Conservation (phyloP, 345 rosid species). For the Heritiera littoralis region DNA sequence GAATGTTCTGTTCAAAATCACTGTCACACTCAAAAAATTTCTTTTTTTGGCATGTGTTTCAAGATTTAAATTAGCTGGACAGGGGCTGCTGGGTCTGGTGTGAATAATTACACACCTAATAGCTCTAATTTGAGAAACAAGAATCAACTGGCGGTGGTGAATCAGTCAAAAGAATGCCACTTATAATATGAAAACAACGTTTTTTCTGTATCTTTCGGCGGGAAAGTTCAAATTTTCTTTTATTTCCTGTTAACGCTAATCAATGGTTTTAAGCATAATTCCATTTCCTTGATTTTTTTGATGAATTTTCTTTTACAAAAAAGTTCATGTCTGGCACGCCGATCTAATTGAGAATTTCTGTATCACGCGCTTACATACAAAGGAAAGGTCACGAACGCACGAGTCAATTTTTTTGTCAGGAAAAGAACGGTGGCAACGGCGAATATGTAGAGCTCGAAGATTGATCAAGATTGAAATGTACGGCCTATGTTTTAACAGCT, state of each 20-base stretch:
- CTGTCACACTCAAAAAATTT: no score
- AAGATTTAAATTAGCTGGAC: no score
- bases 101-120: no score
- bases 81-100: no score
- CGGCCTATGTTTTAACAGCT: slow-evolving; percentile 1
- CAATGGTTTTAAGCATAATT: not conserved
- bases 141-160: no score
- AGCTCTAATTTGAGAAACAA: no score
- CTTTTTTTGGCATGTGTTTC: no score
- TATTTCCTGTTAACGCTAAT: no score
- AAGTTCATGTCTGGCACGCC: slow-evolving; percentile 25
- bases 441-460: not conserved
- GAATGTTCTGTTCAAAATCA: not conserved
- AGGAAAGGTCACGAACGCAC: not conserved
- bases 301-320: not conserved
- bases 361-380: not conserved
- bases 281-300: not conserved
- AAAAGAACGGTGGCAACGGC: not conserved
- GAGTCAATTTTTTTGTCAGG: not conserved
- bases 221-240: not conserved
- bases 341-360: not conserved
- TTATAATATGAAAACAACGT: no score
- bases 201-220: slow-evolving; percentile 25
- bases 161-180: no score
- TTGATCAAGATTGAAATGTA: not conserved